These are phyloP conservation scores for Paraleonurus japonicus DNA, from an alignment of 257 asterid genomes.

Conservation along the genomic window DNA sequence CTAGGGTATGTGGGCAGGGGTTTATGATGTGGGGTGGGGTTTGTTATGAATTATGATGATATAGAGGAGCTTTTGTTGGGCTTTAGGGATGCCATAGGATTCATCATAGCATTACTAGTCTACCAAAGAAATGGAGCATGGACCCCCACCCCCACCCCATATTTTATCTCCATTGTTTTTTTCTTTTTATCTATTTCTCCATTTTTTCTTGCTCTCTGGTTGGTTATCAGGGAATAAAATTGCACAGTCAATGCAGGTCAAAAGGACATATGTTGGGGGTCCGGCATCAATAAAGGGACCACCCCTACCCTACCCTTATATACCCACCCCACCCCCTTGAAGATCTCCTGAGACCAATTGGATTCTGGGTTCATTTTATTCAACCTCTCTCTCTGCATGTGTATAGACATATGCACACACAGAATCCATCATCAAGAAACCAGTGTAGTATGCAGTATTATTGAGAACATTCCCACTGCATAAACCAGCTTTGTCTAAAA, in stretches of 20 bases:
- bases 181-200: background rate
- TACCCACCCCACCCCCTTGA: conserved; percentile 32
- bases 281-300: conserved; percentile 43
- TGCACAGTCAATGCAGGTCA: conserved; percentile 59
- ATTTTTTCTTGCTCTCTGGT: conserved; percentile 32
- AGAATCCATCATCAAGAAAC: conserved; percentile 2
- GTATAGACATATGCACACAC: background rate
- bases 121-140: conserved; percentile 10
- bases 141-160: conserved; percentile 20
- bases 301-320: conserved; percentile 37
- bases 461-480: conserved; percentile 56
- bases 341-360: conserved; percentile 49
- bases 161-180: background rate
- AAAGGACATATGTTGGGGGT: conserved; percentile 44
- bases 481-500: conserved; percentile 38
- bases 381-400: background rate
- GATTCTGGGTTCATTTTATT: conserved; percentile 27
- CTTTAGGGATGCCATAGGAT: conserved; percentile 28
- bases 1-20: conserved; percentile 22
- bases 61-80: conserved; percentile 25
- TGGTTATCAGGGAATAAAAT: conserved; percentile 46
- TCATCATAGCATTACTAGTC: background rate
- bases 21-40: background rate
- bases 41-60: conserved; percentile 24
- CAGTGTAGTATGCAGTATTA: conserved; percentile 24